Evolutionary conservation across 805 yeast genomes (phyloP), one percentile per base, ranked within the genome.

Genomic region (Metschnikowia henanensis): DNA sequence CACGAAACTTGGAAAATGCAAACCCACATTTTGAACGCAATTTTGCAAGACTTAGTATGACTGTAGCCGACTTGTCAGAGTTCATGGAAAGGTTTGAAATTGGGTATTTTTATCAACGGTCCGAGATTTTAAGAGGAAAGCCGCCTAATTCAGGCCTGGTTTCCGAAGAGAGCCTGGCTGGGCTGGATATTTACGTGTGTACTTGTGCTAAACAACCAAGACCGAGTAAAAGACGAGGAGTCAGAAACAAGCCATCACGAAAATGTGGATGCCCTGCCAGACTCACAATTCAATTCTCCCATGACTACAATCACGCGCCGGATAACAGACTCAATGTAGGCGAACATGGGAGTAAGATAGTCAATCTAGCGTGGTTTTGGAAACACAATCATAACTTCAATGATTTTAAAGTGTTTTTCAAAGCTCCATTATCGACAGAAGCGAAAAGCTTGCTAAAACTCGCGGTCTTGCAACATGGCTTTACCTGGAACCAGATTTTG

Each of bases 351-450:
- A 2, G 12, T 3, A 9, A 23, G 26, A 23, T 9, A 2, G 37
- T 22, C 10, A 34, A 20, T 1, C 5, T 34, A 21, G 21, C 37
- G 6, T 34, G 37, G 29, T 6, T 9, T 12, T 34, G 28, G 37
- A 34, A 34, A 22, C 37, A 34, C 13, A 34, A 34, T 13, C 37
- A 34, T 28, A 22, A 34, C 8, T 20, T 34, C 19, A 34, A 34
- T 34, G 37, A 34, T 28, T 13, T 12, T 13, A 34, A n/a, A 12
- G 17, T 16, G 16, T 34, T 34, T 34, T 17, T 15, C 13, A 9
- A 15, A 8, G 7, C 18, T 15, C 23, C 15, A 8, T 34, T 34
- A 12, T 20, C 37, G 25, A 12, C 19, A 22, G 20, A 34, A 22
- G 28, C 37, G 19, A 12, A 10, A 16, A 3, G 18, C 8, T 21